Evolutionary conservation across 345 rosid genomes (phyloP).

Genomic region (Brassica nigra): DNA sequence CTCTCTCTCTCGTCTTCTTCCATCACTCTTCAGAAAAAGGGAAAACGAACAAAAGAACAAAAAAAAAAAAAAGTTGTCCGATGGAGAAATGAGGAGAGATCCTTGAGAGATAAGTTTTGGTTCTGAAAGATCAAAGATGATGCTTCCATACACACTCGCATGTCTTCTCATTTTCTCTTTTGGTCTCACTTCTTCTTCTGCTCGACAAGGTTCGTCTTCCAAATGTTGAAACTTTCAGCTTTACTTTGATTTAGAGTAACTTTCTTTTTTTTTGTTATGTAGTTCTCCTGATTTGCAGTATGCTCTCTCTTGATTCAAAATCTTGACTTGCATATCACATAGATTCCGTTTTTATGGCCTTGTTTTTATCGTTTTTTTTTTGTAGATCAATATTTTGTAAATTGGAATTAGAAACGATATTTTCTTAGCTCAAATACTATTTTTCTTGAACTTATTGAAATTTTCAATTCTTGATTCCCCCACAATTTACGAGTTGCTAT

Average conservation of each 20-base stretch:
- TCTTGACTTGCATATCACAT: conserved; percentile 21
- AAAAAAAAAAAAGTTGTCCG: conserved; percentile 9
- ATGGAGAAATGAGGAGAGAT: conserved; percentile 32
- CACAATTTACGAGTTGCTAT: conserved; percentile 4
- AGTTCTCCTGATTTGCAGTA: not conserved
- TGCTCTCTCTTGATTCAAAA: conserved; percentile 10
- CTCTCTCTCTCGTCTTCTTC: conserved; percentile 25
- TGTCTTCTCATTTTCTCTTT: conserved; percentile 47
- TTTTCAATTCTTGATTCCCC: conserved; percentile 13
- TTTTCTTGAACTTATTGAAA: not conserved
- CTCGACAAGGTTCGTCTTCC: conserved; percentile 50
- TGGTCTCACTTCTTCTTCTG: conserved; percentile 42
- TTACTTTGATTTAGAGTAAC: conserved; percentile 12
- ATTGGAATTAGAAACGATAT: conserved; percentile 1
- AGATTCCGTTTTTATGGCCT: not conserved
- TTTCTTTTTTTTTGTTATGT: not conserved
- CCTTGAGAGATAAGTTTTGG: not conserved
- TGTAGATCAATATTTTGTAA: conserved; percentile 5
- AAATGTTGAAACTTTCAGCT: conserved; percentile 5
- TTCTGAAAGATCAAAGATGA: conserved; percentile 37
- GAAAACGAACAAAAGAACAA: conserved; percentile 17
- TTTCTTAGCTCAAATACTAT: not conserved
- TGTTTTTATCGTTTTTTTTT: not conserved
- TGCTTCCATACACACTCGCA: conserved; percentile 40
- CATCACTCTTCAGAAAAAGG: conserved; percentile 19